phyloP scores from a whole-genome alignment of 202 grass and related monocot species.

The Cymbopogon flexuosus region DNA sequence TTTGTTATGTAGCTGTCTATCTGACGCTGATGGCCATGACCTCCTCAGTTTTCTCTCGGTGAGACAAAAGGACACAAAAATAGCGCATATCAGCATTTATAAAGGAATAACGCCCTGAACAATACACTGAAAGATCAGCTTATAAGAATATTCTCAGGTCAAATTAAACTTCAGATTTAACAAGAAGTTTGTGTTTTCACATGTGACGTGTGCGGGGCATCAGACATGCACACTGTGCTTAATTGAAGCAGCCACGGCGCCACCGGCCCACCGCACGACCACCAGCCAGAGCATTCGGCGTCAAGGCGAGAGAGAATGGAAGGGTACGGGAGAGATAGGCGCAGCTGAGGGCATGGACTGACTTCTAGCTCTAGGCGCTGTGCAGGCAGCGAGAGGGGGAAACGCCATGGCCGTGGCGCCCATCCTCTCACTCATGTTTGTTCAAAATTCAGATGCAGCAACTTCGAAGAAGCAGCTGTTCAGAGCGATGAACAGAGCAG shows the following conservation, averaged over 20 bases:
- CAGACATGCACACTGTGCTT: not conserved
- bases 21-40: not conserved
- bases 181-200: conserved; percentile 22
- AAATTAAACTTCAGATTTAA: conserved; percentile 21
- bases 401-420: not conserved
- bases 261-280: not conserved
- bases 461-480: not conserved
- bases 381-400: not conserved
- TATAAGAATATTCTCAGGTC: conserved; percentile 23
- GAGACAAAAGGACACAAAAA: not conserved
- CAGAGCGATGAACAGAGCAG: not conserved
- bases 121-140: conserved; percentile 21
- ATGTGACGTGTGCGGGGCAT: not conserved
- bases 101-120: not conserved
- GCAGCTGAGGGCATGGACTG: not conserved
- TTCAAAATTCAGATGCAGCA: not conserved
- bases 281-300: not conserved
- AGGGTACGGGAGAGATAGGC: not conserved
- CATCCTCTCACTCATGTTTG: not conserved
- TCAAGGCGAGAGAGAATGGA: not conserved
- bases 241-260: not conserved
- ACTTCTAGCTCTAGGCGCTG: not conserved
- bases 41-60: not conserved
- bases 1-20: conserved; percentile 13
- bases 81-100: not conserved